Evolutionary conservation across 202 grass and related monocot species (phyloP), one percentile per base, ranked within the genome.

Genomic region (Elaeis oleifera): DNA sequence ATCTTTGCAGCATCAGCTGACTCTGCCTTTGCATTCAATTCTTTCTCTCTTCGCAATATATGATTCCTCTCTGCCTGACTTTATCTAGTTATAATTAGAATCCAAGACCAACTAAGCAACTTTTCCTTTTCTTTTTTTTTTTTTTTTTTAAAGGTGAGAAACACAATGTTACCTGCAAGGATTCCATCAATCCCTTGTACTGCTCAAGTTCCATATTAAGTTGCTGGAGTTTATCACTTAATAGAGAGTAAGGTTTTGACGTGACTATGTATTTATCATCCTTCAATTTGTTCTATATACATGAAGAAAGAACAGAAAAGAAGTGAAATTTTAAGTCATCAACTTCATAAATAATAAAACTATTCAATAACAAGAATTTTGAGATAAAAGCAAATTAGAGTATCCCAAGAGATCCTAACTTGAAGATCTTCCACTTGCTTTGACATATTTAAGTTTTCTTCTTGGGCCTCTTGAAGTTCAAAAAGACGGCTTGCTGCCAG

Each of bases 391-490:
- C 15, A 29, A 18, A 69, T 27, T 48, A 79, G 4, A 51, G 14
- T 39, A 59, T 23, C 59, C 19, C 36, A 59, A 57, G 58, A 62
- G 58, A 68, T 68, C 68, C 59, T 27, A 77, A 91, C 92, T 81
- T 97, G 84, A 79, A 97, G 79, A 81, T 91, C 87, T 79, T 88
- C 92, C 72, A 97, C 76, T 63, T 91, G 79, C 79, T 76, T 91
- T 20, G 92, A 91, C 59, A 97, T 68, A 68, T 89, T 97, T 44
- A 91, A 54, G 79, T 91, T 89, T 76, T 91, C 84, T 74, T 91
- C 92, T 85, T 91, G 92, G 61, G 92, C 90, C 74, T 97, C 84
- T 65, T 91, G 87, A 67, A 97, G 87, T 76, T 97, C 87, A 80
- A 86, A 86, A 62, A 91, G 84, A 52, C 79, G 87, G 64, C 86